A percentile compares a stretch with the other conserved stretches of the same genome.
Conservation (phyloP, 1,284 basidiomycete genomes). For the Apiotrichum siamense region DNA sequence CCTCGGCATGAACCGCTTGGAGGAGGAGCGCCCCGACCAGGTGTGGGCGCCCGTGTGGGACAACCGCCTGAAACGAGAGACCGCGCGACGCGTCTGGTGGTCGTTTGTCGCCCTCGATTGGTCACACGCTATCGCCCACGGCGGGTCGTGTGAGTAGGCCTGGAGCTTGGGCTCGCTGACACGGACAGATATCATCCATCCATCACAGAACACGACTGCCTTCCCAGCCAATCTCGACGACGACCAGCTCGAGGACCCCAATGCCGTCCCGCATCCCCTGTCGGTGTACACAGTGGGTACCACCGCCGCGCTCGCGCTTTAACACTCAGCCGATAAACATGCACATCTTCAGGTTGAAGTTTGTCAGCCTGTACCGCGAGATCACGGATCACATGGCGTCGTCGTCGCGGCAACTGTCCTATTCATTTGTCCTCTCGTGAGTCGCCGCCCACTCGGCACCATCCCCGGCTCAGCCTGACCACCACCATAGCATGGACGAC, state of each 20-base stretch:
- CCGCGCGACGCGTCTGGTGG: constrained; percentile 25
- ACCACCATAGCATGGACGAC: constrained; percentile 16
- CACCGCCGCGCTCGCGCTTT: not conserved
- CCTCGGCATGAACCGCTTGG: constrained; percentile 23
- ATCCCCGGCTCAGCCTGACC: too few species aligned
- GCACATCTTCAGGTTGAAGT: constrained; percentile 19
- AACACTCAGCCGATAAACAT: constrained; percentile 11
- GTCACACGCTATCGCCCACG: constrained; percentile 19
- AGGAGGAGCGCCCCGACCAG: constrained; percentile 13
- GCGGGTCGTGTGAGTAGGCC: constrained; percentile 10
- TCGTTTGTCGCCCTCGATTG: constrained; percentile 23
- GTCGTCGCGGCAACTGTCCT: constrained; percentile 8
- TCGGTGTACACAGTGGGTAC: constrained; percentile 8
- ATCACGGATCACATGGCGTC: constrained; percentile 18
- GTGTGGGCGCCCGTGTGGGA: constrained; percentile 17
- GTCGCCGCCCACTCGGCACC: not conserved
- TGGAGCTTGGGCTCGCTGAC: not conserved
- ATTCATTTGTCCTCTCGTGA: constrained; percentile 13
- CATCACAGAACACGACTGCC: constrained; percentile 22
- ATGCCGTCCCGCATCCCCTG: constrained; percentile 7
- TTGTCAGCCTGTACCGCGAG: constrained; percentile 18
- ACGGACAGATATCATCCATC: constrained; percentile 15
- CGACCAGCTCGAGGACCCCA: constrained; percentile 12
- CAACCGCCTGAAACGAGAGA: constrained; percentile 13
- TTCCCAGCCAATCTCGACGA: constrained; percentile 21